Conservation (phyloP, 257 asterid genomes). For the Nicotiana paniculata region DNA sequence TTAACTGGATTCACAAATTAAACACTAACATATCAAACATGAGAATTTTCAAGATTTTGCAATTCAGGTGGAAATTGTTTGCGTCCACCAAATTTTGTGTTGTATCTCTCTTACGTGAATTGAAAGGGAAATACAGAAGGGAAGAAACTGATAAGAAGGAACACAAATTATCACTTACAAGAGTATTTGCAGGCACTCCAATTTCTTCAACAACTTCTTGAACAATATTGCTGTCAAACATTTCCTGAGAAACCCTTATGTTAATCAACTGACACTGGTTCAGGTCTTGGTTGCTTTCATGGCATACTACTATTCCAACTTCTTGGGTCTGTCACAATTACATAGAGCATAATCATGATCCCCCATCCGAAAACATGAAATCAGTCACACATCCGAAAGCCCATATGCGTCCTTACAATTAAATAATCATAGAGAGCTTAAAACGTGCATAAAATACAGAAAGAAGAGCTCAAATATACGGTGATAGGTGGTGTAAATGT, state of each 20-base stretch:
- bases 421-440: too few species aligned
- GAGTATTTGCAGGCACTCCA: conserved; percentile 65
- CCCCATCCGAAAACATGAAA: not conserved
- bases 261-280: conserved; percentile 34
- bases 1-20: too few species aligned
- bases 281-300: conserved; percentile 25
- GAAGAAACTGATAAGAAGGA: not conserved
- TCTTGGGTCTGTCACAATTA: conserved; percentile 53
- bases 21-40: not conserved
- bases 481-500: not conserved
- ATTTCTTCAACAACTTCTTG: conserved; percentile 96
- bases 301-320: conserved; percentile 43
- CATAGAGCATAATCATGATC: not conserved
- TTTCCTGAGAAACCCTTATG: conserved; percentile 61
- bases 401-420: not conserved
- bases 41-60: not conserved
- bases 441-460: too few species aligned
- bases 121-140: not conserved
- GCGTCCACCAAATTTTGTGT: not conserved
- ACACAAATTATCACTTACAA: conserved; percentile 38
- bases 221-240: conserved; percentile 70
- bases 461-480: too few species aligned
- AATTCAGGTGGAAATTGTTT: not conserved
- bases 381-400: not conserved
- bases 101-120: not conserved